A percentile compares a stretch with the other conserved stretches of the same genome.
Evolutionary conservation across 176 grass and related monocot genomes (phyloP).

Genomic region (Cenchrus purpureus): DNA sequence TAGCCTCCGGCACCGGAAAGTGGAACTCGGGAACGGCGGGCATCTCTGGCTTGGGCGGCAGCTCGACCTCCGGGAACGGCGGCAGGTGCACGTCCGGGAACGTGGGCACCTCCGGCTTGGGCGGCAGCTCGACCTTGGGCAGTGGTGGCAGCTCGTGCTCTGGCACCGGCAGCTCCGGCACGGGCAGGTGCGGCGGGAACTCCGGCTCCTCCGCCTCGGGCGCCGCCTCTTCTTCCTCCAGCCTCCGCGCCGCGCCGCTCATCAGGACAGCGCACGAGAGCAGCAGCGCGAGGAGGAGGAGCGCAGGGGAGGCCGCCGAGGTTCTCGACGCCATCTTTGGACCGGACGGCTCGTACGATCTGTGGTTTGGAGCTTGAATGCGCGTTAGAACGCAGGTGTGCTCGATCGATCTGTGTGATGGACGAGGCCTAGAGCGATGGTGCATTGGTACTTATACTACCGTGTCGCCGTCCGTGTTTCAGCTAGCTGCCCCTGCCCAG

Average conservation of each 20-base stretch:
- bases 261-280: background rate
- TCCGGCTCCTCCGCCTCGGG: background rate
- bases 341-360: too few species aligned
- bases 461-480: too few species aligned
- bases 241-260: conserved; percentile 3
- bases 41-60: background rate
- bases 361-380: too few species aligned
- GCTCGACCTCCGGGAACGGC: background rate
- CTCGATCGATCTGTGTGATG: too few species aligned
- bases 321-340: background rate
- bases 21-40: conserved; percentile 35
- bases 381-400: too few species aligned
- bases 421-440: too few species aligned
- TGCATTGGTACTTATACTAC: too few species aligned
- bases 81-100: conserved; percentile 33
- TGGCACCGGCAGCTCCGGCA: conserved; percentile 38
- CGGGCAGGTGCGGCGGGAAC: conserved; percentile 15
- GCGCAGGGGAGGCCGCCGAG: background rate
- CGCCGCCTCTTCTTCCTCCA: conserved; percentile 17
- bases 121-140: conserved; percentile 44
- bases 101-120: background rate
- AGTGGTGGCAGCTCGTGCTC: conserved; percentile 35
- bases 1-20: conserved; percentile 34
- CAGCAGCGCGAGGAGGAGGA: conserved; percentile 3
- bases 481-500: too few species aligned